These are phyloP conservation scores for Aciculosporium take DNA, from an alignment of 2,329 filamentous ascomycete genomes.

Conservation along the genomic window DNA sequence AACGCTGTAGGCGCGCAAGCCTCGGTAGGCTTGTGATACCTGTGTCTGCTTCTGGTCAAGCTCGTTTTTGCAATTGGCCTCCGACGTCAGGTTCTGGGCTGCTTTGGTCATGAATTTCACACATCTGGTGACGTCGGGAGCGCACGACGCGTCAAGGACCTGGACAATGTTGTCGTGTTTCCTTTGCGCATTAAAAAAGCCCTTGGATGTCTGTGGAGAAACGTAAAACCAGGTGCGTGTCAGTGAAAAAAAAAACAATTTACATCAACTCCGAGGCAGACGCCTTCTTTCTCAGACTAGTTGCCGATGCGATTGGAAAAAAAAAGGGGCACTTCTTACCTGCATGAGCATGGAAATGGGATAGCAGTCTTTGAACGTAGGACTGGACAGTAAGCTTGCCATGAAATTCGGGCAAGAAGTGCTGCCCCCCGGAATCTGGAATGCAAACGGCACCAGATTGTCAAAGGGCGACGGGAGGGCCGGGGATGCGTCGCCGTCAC, in stretches of 20 bases:
- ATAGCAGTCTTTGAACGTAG: slow-evolving; percentile 59
- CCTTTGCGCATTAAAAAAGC: slow-evolving; percentile 68
- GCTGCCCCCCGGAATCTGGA: slow-evolving; percentile 34
- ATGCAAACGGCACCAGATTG: slow-evolving; percentile 46
- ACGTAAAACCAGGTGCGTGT: background rate
- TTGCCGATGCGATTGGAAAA: background rate
- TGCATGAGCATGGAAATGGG: slow-evolving; percentile 74
- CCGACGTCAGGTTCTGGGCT: slow-evolving; percentile 47
- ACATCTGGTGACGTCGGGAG: slow-evolving; percentile 52
- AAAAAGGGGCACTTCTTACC: slow-evolving; percentile 27
- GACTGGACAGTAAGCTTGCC: slow-evolving; percentile 47
- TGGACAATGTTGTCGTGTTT: slow-evolving; percentile 59
- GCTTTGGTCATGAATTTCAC: slow-evolving; percentile 46
- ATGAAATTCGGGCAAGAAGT: slow-evolving; percentile 54
- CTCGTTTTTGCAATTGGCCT: slow-evolving; percentile 58
- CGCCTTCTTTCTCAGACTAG: background rate
- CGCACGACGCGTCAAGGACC: slow-evolving; percentile 67
- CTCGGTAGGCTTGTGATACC: slow-evolving; percentile 60
- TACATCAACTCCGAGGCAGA: too few relatives aligned
- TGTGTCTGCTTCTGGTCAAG: slow-evolving; percentile 51
- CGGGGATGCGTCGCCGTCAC: slow-evolving; percentile 1
- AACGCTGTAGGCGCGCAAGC: slow-evolving; percentile 61
- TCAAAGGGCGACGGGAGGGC: slow-evolving; percentile 54
- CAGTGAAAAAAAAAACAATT: background rate
- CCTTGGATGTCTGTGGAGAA: slow-evolving; percentile 53